Conservation (phyloP, 2,329 filamentous ascomycete genomes). For the Cercospora berteroae region DNA sequence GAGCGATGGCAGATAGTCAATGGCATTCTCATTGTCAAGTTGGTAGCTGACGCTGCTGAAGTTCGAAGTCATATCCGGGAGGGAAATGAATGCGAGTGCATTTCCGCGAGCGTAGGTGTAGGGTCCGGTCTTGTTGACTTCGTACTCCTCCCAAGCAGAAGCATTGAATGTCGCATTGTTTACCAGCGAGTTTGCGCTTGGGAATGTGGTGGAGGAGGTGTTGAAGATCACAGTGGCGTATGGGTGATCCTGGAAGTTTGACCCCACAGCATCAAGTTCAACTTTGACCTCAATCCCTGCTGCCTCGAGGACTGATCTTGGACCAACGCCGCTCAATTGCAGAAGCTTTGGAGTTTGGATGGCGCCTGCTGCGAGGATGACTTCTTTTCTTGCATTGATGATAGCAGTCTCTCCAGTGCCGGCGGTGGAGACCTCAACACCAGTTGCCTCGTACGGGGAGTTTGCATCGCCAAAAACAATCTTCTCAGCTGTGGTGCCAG, state of each 20-base stretch:
- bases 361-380: conserved; percentile 59
- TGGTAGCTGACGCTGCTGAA: background rate
- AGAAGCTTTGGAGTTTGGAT: conserved; percentile 57
- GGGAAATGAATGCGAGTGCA: conserved; percentile 27
- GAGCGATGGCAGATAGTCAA: background rate
- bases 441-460: conserved; percentile 26
- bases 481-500: conserved; percentile 7
- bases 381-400: conserved; percentile 45
- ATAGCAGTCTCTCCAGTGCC: conserved; percentile 34
- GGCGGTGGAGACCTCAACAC: conserved; percentile 44
- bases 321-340: conserved; percentile 61
- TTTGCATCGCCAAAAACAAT: conserved; percentile 20
- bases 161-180: conserved; percentile 14
- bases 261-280: conserved; percentile 34
- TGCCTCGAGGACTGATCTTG: conserved; percentile 12
- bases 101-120: conserved; percentile 22
- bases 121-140: conserved; percentile 14
- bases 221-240: conserved; percentile 1
- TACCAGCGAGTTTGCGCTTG: background rate
- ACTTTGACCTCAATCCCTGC: conserved; percentile 14
- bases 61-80: conserved; percentile 20
- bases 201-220: background rate
- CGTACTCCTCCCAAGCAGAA: conserved; percentile 15
- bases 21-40: background rate
- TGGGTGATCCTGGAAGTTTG: conserved; percentile 31